phyloP scores from a whole-genome alignment of 768 basidiomycete genomes.

The Serendipita sp. region DNA sequence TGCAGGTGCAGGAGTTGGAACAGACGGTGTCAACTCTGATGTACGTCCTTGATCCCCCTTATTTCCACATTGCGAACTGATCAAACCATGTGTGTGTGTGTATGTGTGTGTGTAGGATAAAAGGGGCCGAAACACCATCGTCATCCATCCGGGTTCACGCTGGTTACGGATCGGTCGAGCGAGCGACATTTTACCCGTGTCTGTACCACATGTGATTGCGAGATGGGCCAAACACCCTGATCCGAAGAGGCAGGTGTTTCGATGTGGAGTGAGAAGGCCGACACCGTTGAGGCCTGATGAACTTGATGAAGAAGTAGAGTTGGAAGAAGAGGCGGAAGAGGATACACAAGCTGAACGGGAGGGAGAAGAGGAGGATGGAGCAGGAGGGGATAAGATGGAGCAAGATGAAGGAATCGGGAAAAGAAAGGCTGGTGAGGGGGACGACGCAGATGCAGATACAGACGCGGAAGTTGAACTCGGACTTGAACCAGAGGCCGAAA shows the following conservation, averaged over 20 bases:
- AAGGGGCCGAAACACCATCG: slow-evolving; percentile 61
- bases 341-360: background rate
- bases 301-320: slow-evolving; percentile 17
- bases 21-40: background rate
- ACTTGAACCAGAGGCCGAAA: background rate
- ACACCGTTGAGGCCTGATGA: slow-evolving; percentile 53
- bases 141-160: slow-evolving; percentile 67
- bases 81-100: slow-evolving; percentile 11
- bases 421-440: background rate
- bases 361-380: background rate
- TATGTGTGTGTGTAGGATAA: slow-evolving; percentile 23
- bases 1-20: no score
- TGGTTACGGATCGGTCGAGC: slow-evolving; percentile 58
- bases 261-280: slow-evolving; percentile 41
- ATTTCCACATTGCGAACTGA: background rate
- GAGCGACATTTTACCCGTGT: slow-evolving; percentile 54
- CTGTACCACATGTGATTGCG: slow-evolving; percentile 57
- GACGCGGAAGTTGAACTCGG: background rate
- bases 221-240: slow-evolving; percentile 31
- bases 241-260: slow-evolving; percentile 26
- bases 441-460: background rate
- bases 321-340: background rate
- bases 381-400: background rate
- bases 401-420: slow-evolving; percentile 36
- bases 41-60: background rate